Conservation (phyloP, 371 early-diverging fungal species). For the Mucor saturninus region DNA sequence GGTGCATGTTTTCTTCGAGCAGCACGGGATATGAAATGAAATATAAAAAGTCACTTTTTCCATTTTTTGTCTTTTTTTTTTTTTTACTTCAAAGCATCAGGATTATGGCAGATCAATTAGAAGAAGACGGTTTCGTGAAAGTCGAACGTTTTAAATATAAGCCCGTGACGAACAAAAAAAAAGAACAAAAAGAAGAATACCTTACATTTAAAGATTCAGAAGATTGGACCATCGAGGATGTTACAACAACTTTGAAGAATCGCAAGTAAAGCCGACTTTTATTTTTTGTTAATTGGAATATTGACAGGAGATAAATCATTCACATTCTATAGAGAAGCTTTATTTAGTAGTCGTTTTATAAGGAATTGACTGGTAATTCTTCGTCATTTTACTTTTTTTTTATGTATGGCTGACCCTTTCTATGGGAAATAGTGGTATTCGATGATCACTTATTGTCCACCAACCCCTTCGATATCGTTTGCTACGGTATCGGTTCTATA, state of each 20-base stretch:
- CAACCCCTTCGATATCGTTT: conserved; percentile 51
- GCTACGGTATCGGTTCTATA: conserved; percentile 71
- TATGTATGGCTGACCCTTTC: no score
- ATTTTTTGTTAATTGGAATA: no score
- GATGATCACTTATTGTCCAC: conserved; percentile 27
- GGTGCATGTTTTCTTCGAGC: no score
- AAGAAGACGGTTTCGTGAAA: conserved; percentile 31
- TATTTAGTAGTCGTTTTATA: conserved; percentile 38
- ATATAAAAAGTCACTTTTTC: not conserved
- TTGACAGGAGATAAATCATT: not conserved
- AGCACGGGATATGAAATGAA: not conserved
- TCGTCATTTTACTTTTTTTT: no score
- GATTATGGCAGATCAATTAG: conserved; percentile 23
- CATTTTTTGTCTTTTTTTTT: not conserved
- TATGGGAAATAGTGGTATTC: conserved; percentile 24
- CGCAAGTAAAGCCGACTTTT: conserved; percentile 25
- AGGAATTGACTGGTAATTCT: conserved; percentile 32
- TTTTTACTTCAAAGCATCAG: not conserved
- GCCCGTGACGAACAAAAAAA: conserved; percentile 18
- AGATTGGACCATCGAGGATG: conserved; percentile 40
- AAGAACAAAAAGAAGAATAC: conserved; percentile 31
- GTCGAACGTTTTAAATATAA: conserved; percentile 37
- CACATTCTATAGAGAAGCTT: conserved; percentile 25
- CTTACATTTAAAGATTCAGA: conserved; percentile 35
- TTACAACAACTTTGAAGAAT: conserved; percentile 28